Percentiles rank a stretch among this genome's conserved stretches.
Evolutionary conservation across 768 basidiomycete genomes (phyloP).

Genomic region (Pleurotus citrinopileatus): DNA sequence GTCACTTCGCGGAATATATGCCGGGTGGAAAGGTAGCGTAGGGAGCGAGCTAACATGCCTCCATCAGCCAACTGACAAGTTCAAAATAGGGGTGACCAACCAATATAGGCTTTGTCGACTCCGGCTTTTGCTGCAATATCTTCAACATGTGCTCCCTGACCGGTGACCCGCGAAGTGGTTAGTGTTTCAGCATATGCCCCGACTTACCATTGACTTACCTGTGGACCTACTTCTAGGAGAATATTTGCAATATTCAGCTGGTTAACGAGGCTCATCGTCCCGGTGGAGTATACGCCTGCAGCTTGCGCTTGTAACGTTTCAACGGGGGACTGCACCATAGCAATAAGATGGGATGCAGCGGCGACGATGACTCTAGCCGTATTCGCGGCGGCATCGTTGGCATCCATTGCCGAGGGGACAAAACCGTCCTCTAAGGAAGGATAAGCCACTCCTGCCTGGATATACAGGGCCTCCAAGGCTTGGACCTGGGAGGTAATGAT

Average conservation of each 20-base stretch:
- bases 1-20: conserved; percentile 34
- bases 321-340: conserved; percentile 17
- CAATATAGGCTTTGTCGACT: conserved; percentile 30
- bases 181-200: no score
- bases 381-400: not conserved
- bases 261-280: conserved; percentile 10
- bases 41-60: conserved; percentile 20
- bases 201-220: conserved; percentile 16
- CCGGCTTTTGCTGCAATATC: conserved; percentile 32
- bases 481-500: not conserved
- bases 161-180: not conserved
- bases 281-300: not conserved
- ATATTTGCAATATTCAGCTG: conserved; percentile 25
- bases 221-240: conserved; percentile 27
- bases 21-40: conserved; percentile 30
- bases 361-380: conserved; percentile 14
- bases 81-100: conserved; percentile 18
- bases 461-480: not conserved
- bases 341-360: conserved; percentile 21
- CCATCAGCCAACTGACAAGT: not conserved
- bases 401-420: not conserved
- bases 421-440: conserved; percentile 15
- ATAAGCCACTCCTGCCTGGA: not conserved
- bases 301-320: conserved; percentile 10
- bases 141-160: conserved; percentile 33